Percentiles rank a stretch among this genome's conserved stretches.
Conservation (phyloP, 1,139 yeast species). For the Geotrichum klebahnii region DNA sequence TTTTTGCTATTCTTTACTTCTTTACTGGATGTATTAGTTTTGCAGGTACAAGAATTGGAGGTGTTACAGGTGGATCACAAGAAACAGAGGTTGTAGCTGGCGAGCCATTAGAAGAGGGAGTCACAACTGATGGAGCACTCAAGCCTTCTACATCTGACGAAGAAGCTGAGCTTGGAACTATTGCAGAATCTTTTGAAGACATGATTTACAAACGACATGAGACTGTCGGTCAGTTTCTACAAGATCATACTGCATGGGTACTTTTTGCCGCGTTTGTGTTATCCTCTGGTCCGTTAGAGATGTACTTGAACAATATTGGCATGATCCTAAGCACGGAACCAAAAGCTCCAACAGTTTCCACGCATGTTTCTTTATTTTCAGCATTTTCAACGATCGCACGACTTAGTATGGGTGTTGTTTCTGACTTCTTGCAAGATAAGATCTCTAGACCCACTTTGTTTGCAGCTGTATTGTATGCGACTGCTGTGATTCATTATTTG, state of each 20-base stretch:
- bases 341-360: conserved; percentile 39
- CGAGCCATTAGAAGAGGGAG: no score
- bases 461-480: conserved; percentile 26
- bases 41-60: conserved; percentile 28
- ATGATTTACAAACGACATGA: conserved; percentile 10
- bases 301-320: conserved; percentile 81
- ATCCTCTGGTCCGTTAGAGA: conserved; percentile 80
- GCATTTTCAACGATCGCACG: conserved; percentile 59
- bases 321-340: conserved; percentile 43
- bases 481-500: conserved; percentile 32
- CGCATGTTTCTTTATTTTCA: conserved; percentile 55
- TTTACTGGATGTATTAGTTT: conserved; percentile 32
- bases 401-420: conserved; percentile 58
- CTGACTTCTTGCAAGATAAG: conserved; percentile 47
- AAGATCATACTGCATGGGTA: conserved; percentile 62
- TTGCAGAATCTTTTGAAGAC: conserved; percentile 1
- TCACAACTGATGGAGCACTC: no score
- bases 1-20: conserved; percentile 49
- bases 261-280: conserved; percentile 61
- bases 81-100: not conserved
- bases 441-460: conserved; percentile 35
- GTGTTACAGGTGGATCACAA: conserved; percentile 3
- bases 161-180: not conserved
- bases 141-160: not conserved
- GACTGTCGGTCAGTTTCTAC: conserved; percentile 44